Percentiles rank a stretch among this genome's conserved stretches.
These are phyloP conservation scores for Eutrema salsugineum DNA, from an alignment of 441 rosid genomes.

Conservation along the genomic window DNA sequence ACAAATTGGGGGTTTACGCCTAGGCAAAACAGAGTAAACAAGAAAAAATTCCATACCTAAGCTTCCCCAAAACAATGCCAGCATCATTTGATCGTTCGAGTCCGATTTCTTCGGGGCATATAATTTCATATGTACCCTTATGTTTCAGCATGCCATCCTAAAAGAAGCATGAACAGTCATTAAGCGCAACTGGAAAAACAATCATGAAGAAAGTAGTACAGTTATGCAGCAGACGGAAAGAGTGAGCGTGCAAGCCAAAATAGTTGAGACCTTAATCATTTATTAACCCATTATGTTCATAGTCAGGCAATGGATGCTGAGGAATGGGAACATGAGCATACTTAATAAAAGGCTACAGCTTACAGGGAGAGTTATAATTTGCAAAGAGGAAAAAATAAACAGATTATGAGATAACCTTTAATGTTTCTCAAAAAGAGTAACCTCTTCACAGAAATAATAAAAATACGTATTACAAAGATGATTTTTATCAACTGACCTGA, in stretches of 20 bases:
- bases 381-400: background rate
- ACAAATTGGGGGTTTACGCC: background rate
- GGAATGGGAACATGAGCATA: background rate
- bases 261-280: background rate
- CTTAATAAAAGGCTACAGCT: conserved; percentile 1
- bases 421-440: background rate
- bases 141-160: conserved; percentile 99
- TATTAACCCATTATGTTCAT: background rate
- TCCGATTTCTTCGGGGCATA: conserved; percentile 89
- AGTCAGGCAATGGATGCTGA: background rate
- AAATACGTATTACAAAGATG: background rate
- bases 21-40: conserved; percentile 7
- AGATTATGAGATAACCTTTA: background rate
- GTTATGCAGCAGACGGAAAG: conserved; percentile 5
- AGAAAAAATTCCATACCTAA: conserved; percentile 47
- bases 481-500: conserved; percentile 49
- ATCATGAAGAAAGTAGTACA: background rate
- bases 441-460: background rate
- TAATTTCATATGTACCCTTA: conserved; percentile 91
- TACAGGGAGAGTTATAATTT: background rate
- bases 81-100: conserved; percentile 85
- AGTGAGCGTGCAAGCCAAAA: background rate
- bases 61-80: conserved; percentile 96
- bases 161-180: background rate
- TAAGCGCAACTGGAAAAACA: background rate